A percentile compares a stretch with the other conserved stretches of the same genome.
Conservation (phyloP, 192 early-diverging fungal genomes). For the Coemansia sp. region DNA sequence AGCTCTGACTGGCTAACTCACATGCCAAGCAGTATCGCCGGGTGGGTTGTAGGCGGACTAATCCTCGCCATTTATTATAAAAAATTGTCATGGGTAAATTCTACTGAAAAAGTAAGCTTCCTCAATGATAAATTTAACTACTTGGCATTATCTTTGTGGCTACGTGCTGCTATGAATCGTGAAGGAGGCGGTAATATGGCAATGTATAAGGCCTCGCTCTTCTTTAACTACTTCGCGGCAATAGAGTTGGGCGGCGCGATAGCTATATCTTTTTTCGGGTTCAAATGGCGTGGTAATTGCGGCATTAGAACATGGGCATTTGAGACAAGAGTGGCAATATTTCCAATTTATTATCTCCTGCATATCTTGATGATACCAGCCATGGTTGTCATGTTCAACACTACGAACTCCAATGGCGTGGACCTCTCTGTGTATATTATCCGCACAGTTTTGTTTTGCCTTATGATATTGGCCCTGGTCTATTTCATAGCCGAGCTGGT, state of each 20-base stretch:
- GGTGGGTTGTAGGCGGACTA: slow-evolving; percentile 18
- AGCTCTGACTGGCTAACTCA: slow-evolving; percentile 26
- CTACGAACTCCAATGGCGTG: background rate
- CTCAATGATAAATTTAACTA: background rate
- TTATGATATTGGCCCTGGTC: background rate
- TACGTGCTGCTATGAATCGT: background rate
- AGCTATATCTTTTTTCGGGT: background rate
- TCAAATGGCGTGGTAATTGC: background rate
- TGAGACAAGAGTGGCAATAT: no score
- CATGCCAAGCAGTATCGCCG: slow-evolving; percentile 14
- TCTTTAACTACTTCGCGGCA: slow-evolving; percentile 7
- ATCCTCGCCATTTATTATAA: background rate
- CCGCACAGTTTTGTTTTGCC: background rate
- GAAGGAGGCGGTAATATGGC: background rate
- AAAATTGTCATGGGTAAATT: background rate
- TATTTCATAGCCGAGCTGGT: background rate
- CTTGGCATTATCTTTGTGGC: background rate
- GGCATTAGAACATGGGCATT: no score
- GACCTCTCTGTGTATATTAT: slow-evolving; percentile 2
- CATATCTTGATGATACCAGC: background rate
- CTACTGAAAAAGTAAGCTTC: background rate
- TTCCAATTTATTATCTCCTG: background rate
- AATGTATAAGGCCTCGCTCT: slow-evolving; percentile 9
- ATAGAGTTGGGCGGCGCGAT: background rate
- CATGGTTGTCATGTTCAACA: background rate